Evolutionary conservation across 495 filamentous ascomycete genomes (phyloP), one percentile per base, ranked within the genome.

Genomic region (Tuber melanosporum): DNA sequence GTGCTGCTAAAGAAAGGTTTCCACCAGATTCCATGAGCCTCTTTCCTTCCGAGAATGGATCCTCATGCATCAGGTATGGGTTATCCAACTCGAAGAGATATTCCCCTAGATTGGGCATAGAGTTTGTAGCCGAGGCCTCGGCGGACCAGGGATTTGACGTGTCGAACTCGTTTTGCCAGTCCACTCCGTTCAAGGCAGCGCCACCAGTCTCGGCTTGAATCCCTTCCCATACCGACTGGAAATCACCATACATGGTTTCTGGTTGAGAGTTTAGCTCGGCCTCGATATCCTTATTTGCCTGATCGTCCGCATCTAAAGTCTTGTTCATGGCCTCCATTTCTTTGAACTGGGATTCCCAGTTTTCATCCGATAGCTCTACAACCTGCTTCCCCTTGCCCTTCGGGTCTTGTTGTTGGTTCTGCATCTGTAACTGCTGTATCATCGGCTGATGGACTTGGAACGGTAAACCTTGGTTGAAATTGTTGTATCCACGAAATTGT

Each of bases 51-150:
- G 92, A 90, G 84, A 95, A 99, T 0, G 95, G 93, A 78, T 97
- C 92, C 57, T 84, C 85, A 66, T 93, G 86, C 62, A 89, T 88
- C 79, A 89, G 87, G 86, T 97, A 98, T 20, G 93, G 86, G 83
- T 99, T 98, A 66, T 97, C 91, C 79, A 94, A 90, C 84, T 99
- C 95, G 81, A 98, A 98, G 81, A 96, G 89, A 84, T 99, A 99
- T 74, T 95, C 91, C 73, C 94, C 93, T 42, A 95, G 85, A 71
- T 74, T 71, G 46, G 82, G 82, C 77, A 83, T 81, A 46, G 82
- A 79, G 47, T 82, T 83, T 52, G 82, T 83, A 19, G 75, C 74
- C 4, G 82, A 83, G 39, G 75, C 74, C 49, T 81, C 82, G 17
- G 82, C 70, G n/a, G 77, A 73, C 82, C 82, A 83, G 17, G 79